Conservation (phyloP, 108 stramenopile genomes). For the Fragilariopsis cylindrus region DNA sequence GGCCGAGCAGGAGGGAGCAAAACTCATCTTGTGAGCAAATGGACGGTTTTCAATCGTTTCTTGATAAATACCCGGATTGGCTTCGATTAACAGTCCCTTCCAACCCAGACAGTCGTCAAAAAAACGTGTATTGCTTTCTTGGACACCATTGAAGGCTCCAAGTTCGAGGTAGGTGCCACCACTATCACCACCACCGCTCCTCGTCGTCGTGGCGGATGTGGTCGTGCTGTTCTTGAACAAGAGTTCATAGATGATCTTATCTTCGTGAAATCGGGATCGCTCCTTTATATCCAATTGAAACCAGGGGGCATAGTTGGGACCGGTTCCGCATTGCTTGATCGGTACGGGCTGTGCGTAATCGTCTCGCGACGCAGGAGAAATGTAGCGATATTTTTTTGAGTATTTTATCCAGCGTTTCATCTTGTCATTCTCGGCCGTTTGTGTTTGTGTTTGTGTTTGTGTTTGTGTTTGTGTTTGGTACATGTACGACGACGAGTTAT, state of each 20-base stretch:
- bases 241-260: conserved; percentile 36
- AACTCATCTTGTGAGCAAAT: conserved; percentile 44
- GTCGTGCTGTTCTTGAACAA: conserved; percentile 28
- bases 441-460: too few relatives aligned
- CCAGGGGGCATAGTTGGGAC: conserved; percentile 2
- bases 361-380: neutral
- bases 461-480: too few relatives aligned
- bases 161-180: conserved; percentile 55
- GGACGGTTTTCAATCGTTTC: conserved; percentile 44
- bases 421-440: neutral
- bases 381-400: conserved; percentile 15
- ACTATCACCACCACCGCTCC: neutral
- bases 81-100: conserved; percentile 53
- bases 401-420: conserved; percentile 32
- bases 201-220: neutral
- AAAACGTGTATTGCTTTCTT: conserved; percentile 55
- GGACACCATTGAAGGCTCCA: conserved; percentile 57
- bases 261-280: conserved; percentile 35
- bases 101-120: conserved; percentile 57
- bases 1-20: conserved; percentile 47
- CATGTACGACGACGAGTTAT: too few relatives aligned
- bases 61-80: conserved; percentile 38
- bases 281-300: neutral
- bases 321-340: conserved; percentile 1
- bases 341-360: neutral